Evolutionary conservation across 805 yeast genomes (phyloP).

Genomic region (Metschnikowia cubensis): DNA sequence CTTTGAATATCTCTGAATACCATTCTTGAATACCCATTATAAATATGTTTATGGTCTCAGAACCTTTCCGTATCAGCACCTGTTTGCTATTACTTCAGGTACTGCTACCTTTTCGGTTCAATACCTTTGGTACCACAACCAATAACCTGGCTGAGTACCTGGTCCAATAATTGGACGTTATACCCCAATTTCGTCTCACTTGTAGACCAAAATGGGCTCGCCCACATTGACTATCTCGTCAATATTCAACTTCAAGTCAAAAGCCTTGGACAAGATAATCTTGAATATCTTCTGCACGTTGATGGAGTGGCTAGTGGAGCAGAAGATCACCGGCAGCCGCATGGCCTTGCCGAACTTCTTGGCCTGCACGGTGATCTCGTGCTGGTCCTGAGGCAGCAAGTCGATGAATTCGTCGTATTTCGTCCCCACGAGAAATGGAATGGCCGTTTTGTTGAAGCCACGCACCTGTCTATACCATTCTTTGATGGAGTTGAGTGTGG

Average conservation of each 20-base stretch:
- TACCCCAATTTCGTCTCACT: conserved; percentile 13
- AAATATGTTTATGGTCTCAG: no score
- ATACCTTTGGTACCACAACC: no score
- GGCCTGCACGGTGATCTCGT: conserved; percentile 77
- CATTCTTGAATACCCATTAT: no score
- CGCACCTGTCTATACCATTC: conserved; percentile 94
- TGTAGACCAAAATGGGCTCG: conserved; percentile 84
- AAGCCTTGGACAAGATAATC: conserved; percentile 83
- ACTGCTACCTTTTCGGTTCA: no score
- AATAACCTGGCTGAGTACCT: no score
- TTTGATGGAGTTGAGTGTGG: conserved; percentile 80
- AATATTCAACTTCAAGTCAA: conserved; percentile 74
- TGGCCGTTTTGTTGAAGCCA: conserved; percentile 84
- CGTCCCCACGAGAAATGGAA: conserved; percentile 89
- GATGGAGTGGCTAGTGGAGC: conserved; percentile 88
- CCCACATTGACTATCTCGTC: conserved; percentile 84
- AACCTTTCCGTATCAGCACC: no score
- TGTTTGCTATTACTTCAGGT: no score
- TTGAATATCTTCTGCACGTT: conserved; percentile 93
- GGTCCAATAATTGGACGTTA: no score
- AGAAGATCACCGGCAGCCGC: conserved; percentile 80
- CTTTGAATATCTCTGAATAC: no score
- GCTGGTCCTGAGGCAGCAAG: conserved; percentile 73
- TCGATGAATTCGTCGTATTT: conserved; percentile 86
- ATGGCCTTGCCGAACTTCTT: conserved; percentile 83